Evolutionary conservation across 2,329 filamentous ascomycete species (phyloP).

Genomic region (Rutstroemia sp.): DNA sequence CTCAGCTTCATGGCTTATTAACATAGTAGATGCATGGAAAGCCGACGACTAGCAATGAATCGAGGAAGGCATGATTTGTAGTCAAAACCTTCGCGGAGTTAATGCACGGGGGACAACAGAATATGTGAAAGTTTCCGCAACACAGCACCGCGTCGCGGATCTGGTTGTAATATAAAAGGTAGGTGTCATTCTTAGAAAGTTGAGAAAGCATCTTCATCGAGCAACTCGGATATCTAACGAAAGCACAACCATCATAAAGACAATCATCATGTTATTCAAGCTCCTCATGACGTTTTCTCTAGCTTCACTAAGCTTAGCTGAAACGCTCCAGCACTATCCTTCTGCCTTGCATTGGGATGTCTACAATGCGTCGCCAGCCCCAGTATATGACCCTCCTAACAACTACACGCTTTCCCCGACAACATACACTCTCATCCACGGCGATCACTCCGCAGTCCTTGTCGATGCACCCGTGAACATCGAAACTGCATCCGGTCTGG

Average conservation of each 20-base stretch:
- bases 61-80: too few species aligned
- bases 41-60: too few species aligned
- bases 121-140: too few species aligned
- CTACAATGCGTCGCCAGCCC: neutral
- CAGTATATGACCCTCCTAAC: neutral
- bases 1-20: too few species aligned
- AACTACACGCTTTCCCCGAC: slow-evolving; percentile 1
- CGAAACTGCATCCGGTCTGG: slow-evolving; percentile 18
- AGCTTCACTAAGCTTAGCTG: neutral
- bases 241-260: neutral
- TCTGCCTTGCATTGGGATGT: neutral
- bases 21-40: too few species aligned
- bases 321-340: neutral
- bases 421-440: neutral
- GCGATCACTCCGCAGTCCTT: neutral
- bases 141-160: too few species aligned
- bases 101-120: too few species aligned
- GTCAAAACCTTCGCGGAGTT: too few species aligned
- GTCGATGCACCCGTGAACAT: neutral
- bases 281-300: neutral
- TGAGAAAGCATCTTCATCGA: neutral
- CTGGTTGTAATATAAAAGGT: neutral
- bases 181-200: too few species aligned
- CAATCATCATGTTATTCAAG: neutral
- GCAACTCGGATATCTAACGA: neutral